Evolutionary conservation across 306 rosid species (phyloP), one percentile per base, ranked within the genome.

Genomic region (Acacia crassicarpa): DNA sequence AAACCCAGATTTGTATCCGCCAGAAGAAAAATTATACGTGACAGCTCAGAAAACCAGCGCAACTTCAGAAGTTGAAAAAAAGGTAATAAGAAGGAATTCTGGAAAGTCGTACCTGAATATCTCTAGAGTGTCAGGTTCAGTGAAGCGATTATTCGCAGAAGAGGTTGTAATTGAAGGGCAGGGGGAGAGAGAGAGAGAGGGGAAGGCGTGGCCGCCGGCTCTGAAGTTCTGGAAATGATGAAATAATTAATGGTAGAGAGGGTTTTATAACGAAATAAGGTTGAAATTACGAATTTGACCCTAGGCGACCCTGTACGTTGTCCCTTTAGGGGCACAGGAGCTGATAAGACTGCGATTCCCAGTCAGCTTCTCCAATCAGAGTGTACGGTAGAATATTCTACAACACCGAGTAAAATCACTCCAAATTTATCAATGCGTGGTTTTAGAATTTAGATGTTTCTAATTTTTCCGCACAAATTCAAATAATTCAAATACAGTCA

Each of bases 71-170:
- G 48, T 8, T n/a, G 16, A 0, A 22, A 75, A 20, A 16, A 27
- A 30, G 4, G 32, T 38, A 38, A 30, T 13, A 25, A n/a, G 19
- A 3, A 48, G 62, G 54, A 13, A 33, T 0, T 16, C 4, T 20
- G 49, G 5, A 19, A 30, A 51, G 58, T 8, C 86, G 16, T 77
- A 87, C 90, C 83, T 79, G 4, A 48, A 46, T n/a, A 65, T 53
- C 83, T 79, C 15, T 40, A 27, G 22, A 44, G 40, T 25, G 5
- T 11, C 35, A 40, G 62, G 80, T 63, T 69, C 71, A 48, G 87
- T 33, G 81, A 33, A 84, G 77, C 79, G 88, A 75, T 81, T 53
- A 32, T 15, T 27, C 67, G 19, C 7, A 58, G 41, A 58, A 9
- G 67, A 67, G 61, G 69, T 30, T 30, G 1, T 16, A 71, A 68